Conservation (phyloP, 306 rosid genomes). For the Arachis hypogaea region DNA sequence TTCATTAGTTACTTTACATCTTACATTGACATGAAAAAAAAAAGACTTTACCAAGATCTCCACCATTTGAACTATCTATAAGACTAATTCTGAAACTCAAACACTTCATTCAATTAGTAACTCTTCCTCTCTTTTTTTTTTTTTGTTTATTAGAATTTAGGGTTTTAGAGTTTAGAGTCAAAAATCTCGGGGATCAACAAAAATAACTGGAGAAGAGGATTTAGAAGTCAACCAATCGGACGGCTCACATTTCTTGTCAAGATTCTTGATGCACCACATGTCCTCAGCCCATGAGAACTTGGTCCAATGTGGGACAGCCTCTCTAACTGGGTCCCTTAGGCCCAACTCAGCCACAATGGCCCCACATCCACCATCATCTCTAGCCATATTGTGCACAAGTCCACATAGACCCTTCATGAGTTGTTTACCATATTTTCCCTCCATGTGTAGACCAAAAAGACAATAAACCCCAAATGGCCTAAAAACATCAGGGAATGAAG, state of each 20-base stretch:
- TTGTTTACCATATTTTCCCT: slow-evolving; percentile 57
- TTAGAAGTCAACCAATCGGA: slow-evolving; percentile 50
- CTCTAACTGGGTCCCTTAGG: slow-evolving; percentile 77
- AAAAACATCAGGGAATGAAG: slow-evolving; percentile 83
- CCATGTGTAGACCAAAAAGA: slow-evolving; percentile 77
- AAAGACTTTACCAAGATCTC: slow-evolving; percentile 10
- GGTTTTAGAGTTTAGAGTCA: slow-evolving; percentile 34
- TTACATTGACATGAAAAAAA: slow-evolving; percentile 11
- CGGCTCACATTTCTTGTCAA: slow-evolving; percentile 44
- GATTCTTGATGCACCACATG: slow-evolving; percentile 83
- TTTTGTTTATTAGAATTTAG: too few species aligned
- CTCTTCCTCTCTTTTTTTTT: too few species aligned
- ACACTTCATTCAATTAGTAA: too few species aligned
- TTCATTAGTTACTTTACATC: slow-evolving; percentile 33
- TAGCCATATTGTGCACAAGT: slow-evolving; percentile 78
- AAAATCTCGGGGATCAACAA: slow-evolving; percentile 89
- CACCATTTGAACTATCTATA: background rate
- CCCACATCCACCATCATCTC: slow-evolving; percentile 74
- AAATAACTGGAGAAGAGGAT: slow-evolving; percentile 59
- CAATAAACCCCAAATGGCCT: slow-evolving; percentile 82
- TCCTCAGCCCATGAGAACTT: slow-evolving; percentile 83
- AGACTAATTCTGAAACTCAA: background rate
- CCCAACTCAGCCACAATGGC: slow-evolving; percentile 83
- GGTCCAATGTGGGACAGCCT: slow-evolving; percentile 82
- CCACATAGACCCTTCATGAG: slow-evolving; percentile 68